These are phyloP conservation scores for Eustoma russellianum DNA, from an alignment of 257 asterid genomes.

Conservation along the genomic window DNA sequence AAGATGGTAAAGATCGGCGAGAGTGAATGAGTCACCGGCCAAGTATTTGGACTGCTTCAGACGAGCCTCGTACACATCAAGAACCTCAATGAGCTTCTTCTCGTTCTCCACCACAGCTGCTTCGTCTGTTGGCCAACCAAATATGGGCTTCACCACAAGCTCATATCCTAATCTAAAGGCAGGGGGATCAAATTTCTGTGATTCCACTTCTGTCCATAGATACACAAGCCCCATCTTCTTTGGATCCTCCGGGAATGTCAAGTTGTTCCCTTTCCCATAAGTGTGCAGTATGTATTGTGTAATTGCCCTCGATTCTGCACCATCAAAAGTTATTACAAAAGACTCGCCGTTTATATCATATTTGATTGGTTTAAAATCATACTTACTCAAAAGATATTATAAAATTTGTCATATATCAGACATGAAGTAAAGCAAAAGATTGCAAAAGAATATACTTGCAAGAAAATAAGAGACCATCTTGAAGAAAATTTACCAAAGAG, in stretches of 20 bases:
- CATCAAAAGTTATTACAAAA: no score
- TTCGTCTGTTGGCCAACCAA: slow-evolving; percentile 37
- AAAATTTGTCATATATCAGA: not conserved
- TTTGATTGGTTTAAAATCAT: no score
- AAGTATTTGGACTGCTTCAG: slow-evolving; percentile 42
- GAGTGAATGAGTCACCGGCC: slow-evolving; percentile 47
- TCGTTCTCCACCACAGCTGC: slow-evolving; percentile 24
- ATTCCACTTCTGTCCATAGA: slow-evolving; percentile 60
- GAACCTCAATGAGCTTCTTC: slow-evolving; percentile 33
- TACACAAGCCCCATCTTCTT: slow-evolving; percentile 26
- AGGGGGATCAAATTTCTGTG: slow-evolving; percentile 37
- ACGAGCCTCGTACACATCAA: slow-evolving; percentile 50
- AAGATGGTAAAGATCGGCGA: slow-evolving; percentile 65
- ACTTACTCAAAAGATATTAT: no score
- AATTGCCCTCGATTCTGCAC: slow-evolving; percentile 71
- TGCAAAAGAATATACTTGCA: not conserved
- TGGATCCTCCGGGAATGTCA: slow-evolving; percentile 24
- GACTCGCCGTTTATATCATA: no score
- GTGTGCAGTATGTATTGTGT: slow-evolving; percentile 30
- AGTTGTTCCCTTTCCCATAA: slow-evolving; percentile 43
- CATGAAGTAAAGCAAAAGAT: not conserved
- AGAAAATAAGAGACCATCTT: not conserved
- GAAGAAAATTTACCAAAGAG: slow-evolving; percentile 26
- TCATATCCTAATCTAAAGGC: slow-evolving; percentile 36
- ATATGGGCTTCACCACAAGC: slow-evolving; percentile 28